These are phyloP conservation scores for Microcyclospora tardicrescens DNA, from an alignment of 2,329 filamentous ascomycete species.

Conservation along the genomic window DNA sequence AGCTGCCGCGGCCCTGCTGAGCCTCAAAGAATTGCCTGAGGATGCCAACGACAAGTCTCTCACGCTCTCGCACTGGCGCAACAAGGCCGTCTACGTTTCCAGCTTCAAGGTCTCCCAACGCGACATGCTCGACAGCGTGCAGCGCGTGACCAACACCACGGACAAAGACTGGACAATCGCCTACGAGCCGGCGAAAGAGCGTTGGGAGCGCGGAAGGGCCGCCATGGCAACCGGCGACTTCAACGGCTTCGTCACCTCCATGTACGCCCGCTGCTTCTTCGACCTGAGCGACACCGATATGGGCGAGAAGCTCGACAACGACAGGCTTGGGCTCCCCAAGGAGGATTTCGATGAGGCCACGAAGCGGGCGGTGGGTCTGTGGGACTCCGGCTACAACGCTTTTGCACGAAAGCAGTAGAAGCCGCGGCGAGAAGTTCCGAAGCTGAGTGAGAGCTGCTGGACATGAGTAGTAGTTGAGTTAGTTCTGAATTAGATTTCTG, in stretches of 20 bases:
- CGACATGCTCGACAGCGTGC: slow-evolving; percentile 50
- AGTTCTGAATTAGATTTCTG: too few relatives aligned
- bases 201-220: slow-evolving; percentile 36
- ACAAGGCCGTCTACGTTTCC: slow-evolving; percentile 34
- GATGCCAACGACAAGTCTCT: neutral
- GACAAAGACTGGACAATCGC: slow-evolving; percentile 47
- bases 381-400: neutral
- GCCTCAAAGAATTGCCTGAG: slow-evolving; percentile 5
- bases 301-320: slow-evolving; percentile 6
- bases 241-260: slow-evolving; percentile 34
- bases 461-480: too few relatives aligned
- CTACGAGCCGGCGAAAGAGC: slow-evolving; percentile 31
- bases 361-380: slow-evolving; percentile 2
- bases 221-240: slow-evolving; percentile 29
- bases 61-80: slow-evolving; percentile 4
- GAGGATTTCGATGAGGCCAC: slow-evolving; percentile 10
- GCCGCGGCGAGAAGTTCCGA: too few relatives aligned
- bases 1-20: neutral
- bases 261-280: slow-evolving; percentile 46
- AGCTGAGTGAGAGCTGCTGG: too few relatives aligned
- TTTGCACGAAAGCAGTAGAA: neutral
- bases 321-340: slow-evolving; percentile 4
- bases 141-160: slow-evolving; percentile 42
- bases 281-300: slow-evolving; percentile 22
- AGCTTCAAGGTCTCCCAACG: slow-evolving; percentile 46